Base-by-base conservation (phyloP, 768 basidiomycete genomes). In the Harrya chromipes region DNA sequence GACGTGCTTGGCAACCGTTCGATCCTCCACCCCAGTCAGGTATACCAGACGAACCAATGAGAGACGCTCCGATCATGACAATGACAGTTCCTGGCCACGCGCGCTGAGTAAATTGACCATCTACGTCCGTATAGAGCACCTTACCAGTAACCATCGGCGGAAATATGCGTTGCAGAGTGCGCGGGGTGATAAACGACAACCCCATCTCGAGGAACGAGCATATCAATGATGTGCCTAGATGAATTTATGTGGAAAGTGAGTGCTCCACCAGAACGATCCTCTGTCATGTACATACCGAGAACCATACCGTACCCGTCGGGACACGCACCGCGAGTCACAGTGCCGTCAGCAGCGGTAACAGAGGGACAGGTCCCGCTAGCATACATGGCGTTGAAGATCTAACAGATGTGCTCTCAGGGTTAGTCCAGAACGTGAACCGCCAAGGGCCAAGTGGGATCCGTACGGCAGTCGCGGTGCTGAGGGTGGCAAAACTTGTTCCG, bases 1-100 rank as follows among this genome's bases (percentile, higher is more conserved):
- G 87, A n/a, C 81, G 75, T 4, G 52, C 52, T 40, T 74, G 69
- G 63, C 90, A 94, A 50, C 77, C 77, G 53, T 88, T 90, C 7
- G 85, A 83, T 14, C 90, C 90, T 27, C 90, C 90, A 37, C 84
- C 90, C 90, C 90, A 94, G 66, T 90, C 83, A 10, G 78, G 77
- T 38, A 86, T 80, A 4, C 90, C 90, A 7, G 84, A 87, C 1
- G 74, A 69, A 35, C 88, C 89, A 43, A 93, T 76, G 29, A 93
- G 77, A 0, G 84, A 84, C 0, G 84, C 82, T 3, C 90, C 89
- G 49, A 92, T 90, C 74, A 90, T 72, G 21, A 93, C 70, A 54
- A 92, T 81, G 45, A 91, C 88, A 2, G 83, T 84, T 40, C 90
- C 87, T 82, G 50, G 1, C 41, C 31, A 20, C 20, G 12, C 41